Evolutionary conservation across 2,329 filamentous ascomycete species (phyloP), one percentile per base, ranked within the genome.

Genomic region (Bisporella sp.): DNA sequence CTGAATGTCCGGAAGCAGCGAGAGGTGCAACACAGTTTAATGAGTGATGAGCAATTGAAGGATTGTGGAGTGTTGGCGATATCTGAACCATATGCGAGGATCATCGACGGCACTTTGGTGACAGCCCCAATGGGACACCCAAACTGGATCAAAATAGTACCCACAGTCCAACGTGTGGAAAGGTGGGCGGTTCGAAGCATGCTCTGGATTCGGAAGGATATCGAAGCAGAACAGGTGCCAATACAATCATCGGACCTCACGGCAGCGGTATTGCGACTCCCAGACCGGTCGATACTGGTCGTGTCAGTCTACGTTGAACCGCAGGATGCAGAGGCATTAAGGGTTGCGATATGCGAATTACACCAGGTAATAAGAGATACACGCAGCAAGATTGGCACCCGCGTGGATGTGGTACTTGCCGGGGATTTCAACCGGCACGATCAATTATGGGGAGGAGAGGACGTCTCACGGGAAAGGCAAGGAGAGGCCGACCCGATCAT

Each of bases 401-500:
- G n/a, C n/a, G 33, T 46, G 5, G 13, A 37, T 46, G 31, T 46
- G n/a, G 9, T 39, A 11, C 9, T 39, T 13, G 35, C 35, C 13
- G 13, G 35, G 35, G 35, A 39, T 13, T 39, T 46, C 13, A 46
- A 40, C 32, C 8, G 29, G 31, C n/a, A 46, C 29, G 33, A 46
- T 28, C 21, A 46, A 30, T 31, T 46, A 39, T 46, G 29, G 32
- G 45, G 35, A 39, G 35, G 35, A 11, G 35, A 39, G 9, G 35
- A 39, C 13, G 35, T 39, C 35, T 39, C 13, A 39, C 9, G 9
- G 35, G 53, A 52, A 21, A 61, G 63, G 49, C 55, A 71, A 53
- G 66, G 67, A 7, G 63, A 69, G 58, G 67, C 59, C 30, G 60
- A 68, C 45, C 54, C 47, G n/a, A 67, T 69, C 41, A 63, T 70